A percentile compares a stretch with the other conserved stretches of the same genome.
These are phyloP conservation scores for Echria macrotheca DNA, from an alignment of 495 filamentous ascomycete species.

Conservation along the genomic window DNA sequence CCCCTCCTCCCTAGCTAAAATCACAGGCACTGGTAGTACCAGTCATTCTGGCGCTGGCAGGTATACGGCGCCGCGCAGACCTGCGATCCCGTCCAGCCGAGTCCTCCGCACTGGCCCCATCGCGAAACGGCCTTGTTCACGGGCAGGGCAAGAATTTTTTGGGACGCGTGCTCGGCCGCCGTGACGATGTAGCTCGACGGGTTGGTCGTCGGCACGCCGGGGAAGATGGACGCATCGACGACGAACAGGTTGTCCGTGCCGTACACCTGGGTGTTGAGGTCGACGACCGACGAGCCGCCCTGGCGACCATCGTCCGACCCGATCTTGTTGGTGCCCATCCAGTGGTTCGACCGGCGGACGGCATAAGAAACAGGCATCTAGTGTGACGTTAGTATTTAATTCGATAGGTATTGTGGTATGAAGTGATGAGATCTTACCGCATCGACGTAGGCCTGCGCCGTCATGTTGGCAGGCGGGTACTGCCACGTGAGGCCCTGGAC, in stretches of 20 bases:
- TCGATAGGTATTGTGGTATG: no score
- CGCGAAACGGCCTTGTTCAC: slow-evolving; percentile 9
- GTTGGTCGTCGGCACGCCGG: slow-evolving; percentile 55
- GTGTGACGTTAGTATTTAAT: no score
- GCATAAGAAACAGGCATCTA: slow-evolving; percentile 49
- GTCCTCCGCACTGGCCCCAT: slow-evolving; percentile 42
- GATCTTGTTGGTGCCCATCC: slow-evolving; percentile 59
- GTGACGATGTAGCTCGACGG: slow-evolving; percentile 55
- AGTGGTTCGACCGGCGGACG: slow-evolving; percentile 63
- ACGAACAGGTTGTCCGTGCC: slow-evolving; percentile 67
- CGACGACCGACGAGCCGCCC: slow-evolving; percentile 64
- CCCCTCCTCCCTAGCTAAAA: neutral
- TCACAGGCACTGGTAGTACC: slow-evolving; percentile 28
- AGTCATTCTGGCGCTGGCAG: slow-evolving; percentile 21
- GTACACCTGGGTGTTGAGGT: slow-evolving; percentile 63
- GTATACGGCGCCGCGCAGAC: slow-evolving; percentile 17
- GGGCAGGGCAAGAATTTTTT: slow-evolving; percentile 44
- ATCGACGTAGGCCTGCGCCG: slow-evolving; percentile 51
- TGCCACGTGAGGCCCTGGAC: slow-evolving; percentile 50
- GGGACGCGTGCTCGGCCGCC: slow-evolving; percentile 49
- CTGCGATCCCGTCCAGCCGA: slow-evolving; percentile 21
- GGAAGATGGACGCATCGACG: slow-evolving; percentile 59
- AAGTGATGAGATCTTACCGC: no score
- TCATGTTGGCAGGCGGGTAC: slow-evolving; percentile 46
- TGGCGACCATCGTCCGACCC: slow-evolving; percentile 59